Percentiles rank a stretch among this genome's conserved stretches.
Conservation (phyloP, 1,284 basidiomycete genomes). For the Sanghuangporus weigelae region DNA sequence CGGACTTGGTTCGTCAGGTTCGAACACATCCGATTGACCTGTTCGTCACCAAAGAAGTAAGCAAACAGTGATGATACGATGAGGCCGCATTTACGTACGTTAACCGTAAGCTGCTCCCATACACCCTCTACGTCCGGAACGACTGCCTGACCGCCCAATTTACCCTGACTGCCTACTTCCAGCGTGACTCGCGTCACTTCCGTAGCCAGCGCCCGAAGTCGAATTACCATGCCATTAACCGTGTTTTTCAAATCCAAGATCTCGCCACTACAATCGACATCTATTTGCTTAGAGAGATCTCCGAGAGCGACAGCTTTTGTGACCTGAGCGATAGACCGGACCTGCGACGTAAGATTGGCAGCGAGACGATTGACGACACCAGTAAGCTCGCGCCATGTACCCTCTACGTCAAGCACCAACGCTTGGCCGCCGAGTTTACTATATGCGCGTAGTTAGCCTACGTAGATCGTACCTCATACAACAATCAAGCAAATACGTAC, state of each 20-base stretch:
- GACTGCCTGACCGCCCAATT: conserved; percentile 86
- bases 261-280: conserved; percentile 94
- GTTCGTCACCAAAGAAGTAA: not conserved
- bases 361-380: conserved; percentile 89
- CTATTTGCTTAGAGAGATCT: conserved; percentile 93
- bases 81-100: conserved; percentile 63
- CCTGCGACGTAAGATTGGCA: conserved; percentile 93
- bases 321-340: conserved; percentile 90
- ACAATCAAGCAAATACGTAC: conserved; percentile 29
- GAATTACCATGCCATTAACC: conserved; percentile 96
- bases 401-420: conserved; percentile 88
- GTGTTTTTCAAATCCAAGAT: conserved; percentile 97
- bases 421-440: conserved; percentile 91
- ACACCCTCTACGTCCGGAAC: conserved; percentile 95
- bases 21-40: conserved; percentile 93
- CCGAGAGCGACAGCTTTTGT: conserved; percentile 98
- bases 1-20: conserved; percentile 93
- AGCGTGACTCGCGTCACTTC: conserved; percentile 96
- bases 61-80: conserved; percentile 1
- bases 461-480: conserved; percentile 1
- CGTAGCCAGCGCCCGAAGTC: conserved; percentile 84
- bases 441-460: conserved; percentile 16
- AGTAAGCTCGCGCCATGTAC: conserved; percentile 90
- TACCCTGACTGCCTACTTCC: conserved; percentile 89
- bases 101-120: conserved; percentile 88